Evolutionary conservation across 805 yeast species (phyloP).

Genomic region (Ogataea minuta): DNA sequence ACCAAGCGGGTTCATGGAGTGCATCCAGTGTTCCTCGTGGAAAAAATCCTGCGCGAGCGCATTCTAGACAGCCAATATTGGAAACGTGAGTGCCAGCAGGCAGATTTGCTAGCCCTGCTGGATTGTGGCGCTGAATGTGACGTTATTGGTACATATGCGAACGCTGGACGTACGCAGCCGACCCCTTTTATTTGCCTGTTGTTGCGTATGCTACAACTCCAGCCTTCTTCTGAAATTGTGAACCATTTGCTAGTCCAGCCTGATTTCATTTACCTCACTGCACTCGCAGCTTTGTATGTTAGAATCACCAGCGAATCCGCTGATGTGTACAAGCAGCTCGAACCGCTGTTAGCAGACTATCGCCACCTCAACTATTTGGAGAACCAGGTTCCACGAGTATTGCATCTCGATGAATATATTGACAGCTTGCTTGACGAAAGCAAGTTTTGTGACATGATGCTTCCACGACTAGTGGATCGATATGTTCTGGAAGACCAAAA

Average conservation of each 20-base stretch:
- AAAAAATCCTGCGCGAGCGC: constrained; percentile 56
- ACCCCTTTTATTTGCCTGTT: constrained; percentile 74
- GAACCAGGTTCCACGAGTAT: constrained; percentile 39
- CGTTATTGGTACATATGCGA: constrained; percentile 46
- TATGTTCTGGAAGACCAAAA: constrained; percentile 42
- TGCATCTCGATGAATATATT: constrained; percentile 70
- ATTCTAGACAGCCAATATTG: constrained; percentile 57
- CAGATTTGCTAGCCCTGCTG: constrained; percentile 42
- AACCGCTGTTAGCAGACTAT: constrained; percentile 59
- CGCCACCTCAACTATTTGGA: constrained; percentile 60
- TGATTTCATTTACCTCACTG: constrained; percentile 75
- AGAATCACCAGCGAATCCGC: constrained; percentile 45
- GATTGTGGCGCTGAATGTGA: constrained; percentile 43
- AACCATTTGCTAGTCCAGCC: constrained; percentile 53
- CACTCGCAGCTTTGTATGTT: constrained; percentile 64
- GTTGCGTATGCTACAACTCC: constrained; percentile 72
- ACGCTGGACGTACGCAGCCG: constrained; percentile 50
- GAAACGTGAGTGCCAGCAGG: constrained; percentile 52
- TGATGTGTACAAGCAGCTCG: constrained; percentile 50
- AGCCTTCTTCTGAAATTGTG: constrained; percentile 61
- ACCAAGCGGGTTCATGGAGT: constrained; percentile 38
- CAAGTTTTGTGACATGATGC: constrained; percentile 67
- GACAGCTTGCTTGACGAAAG: constrained; percentile 57
- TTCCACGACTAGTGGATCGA: constrained; percentile 59
- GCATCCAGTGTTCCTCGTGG: constrained; percentile 51